Evolutionary conservation across 768 basidiomycete species (phyloP), one percentile per base, ranked within the genome.

Genomic region (Lanmaoa pseudosensibilis): DNA sequence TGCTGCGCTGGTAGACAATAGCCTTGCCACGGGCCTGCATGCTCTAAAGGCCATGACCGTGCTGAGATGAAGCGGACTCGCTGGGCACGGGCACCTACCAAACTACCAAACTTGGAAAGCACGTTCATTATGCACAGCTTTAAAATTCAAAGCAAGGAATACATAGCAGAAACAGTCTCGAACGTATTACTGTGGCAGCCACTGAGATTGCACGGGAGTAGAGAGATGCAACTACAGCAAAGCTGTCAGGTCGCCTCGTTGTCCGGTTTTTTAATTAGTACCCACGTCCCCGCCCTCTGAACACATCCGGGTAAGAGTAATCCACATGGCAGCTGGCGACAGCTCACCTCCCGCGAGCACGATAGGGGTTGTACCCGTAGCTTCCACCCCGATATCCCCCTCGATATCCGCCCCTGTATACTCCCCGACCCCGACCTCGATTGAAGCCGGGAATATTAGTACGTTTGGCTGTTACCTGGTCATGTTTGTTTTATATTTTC

Each of bases 381-480:
- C 84, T 80, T 30, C 84, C 80, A 44, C 83, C 80, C 55, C 80
- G 70, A 65, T 79, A 79, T 32, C 87, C 82, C 4, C 88, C 88
- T 57, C 88, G 75, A 65, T 75, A 81, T 16, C 82, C 81, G 5
- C 85, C 85, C 54, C 85, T 66, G 62, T 79, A 83, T n/a, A 73
- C 77, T 44, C 88, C 89, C 50, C 94, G 78, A 15, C 92, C 88
- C 23, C 92, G 78, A 16, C 93, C 91, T 55, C 90, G 85, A 63
- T 84, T 90, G 74, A 92, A 94, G 1, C 94, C 94, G 19, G 95
- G 97, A 51, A 98, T 73, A 73, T 99, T 99, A 39, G 97, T 99
- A 58, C 97, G 83, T 72, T 99, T 99, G 25, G 92, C 80, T 38
- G 91, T 94, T 44, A 99, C 96, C 95, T 98, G 49, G 36, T 44